A percentile compares a stretch with the other conserved stretches of the same genome.
phyloP scores from a whole-genome alignment of 768 basidiomycete species.

The Agrocybe chaxingu region DNA sequence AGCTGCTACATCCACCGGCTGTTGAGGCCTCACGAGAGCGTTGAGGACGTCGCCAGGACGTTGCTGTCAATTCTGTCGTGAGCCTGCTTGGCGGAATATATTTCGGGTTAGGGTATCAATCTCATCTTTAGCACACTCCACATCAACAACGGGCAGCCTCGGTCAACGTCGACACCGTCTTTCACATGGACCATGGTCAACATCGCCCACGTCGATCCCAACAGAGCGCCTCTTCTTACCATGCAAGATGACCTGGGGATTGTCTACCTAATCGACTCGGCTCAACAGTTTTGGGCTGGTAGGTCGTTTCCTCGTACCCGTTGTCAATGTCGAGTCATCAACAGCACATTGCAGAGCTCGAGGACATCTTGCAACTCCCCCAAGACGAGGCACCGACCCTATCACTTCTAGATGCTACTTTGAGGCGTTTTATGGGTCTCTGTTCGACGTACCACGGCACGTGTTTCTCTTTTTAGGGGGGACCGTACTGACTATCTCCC shows the following conservation, averaged over 20 bases:
- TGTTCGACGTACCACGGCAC: conserved; percentile 86
- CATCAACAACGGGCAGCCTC: conserved; percentile 12
- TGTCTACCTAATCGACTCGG: conserved; percentile 76
- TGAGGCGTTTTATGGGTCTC: conserved; percentile 73
- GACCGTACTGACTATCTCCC: conserved; percentile 8
- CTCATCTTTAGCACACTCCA: conserved; percentile 1
- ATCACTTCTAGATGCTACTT: conserved; percentile 70
- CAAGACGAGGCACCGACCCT: conserved; percentile 62
- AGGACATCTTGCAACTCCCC: conserved; percentile 73
- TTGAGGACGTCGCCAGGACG: too few relatives aligned
- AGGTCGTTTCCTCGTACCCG: conserved; percentile 21
- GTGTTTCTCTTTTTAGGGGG: conserved; percentile 21
- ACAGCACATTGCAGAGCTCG: conserved; percentile 63
- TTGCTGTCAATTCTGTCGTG: background rate
- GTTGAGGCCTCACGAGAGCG: too few relatives aligned
- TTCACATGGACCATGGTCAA: conserved; percentile 20
- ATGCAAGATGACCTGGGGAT: conserved; percentile 74
- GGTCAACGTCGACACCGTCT: conserved; percentile 6
- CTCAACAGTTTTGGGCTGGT: conserved; percentile 93
- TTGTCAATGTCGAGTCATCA: background rate
- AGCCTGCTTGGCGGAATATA: background rate
- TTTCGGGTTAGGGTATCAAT: background rate
- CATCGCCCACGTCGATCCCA: conserved; percentile 25
- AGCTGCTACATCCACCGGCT: too few relatives aligned
- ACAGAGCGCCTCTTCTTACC: conserved; percentile 27